phyloP scores from a whole-genome alignment of 2,329 filamentous ascomycete species.

The Aspergillus cejpii region DNA sequence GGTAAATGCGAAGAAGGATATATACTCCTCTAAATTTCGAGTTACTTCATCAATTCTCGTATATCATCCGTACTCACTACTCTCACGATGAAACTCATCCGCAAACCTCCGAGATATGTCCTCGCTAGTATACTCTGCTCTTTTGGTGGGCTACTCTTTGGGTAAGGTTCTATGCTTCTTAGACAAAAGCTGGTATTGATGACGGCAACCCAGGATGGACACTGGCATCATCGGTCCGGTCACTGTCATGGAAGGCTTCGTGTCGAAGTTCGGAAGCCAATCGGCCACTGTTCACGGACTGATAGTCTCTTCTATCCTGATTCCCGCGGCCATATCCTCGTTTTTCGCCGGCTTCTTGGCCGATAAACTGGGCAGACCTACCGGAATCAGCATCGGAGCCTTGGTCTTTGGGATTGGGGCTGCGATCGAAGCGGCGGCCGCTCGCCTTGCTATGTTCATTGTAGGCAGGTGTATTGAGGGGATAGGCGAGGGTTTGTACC shows the following conservation, averaged over 20 bases:
- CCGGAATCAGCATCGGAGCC: conserved; percentile 46
- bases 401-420: conserved; percentile 51
- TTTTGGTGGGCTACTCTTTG: conserved; percentile 16
- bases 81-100: conserved; percentile 5
- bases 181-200: background rate
- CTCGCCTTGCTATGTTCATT: conserved; percentile 48
- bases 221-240: conserved; percentile 55
- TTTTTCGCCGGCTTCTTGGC: conserved; percentile 53
- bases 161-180: conserved; percentile 6
- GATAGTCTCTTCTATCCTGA: conserved; percentile 53
- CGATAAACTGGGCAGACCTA: conserved; percentile 47
- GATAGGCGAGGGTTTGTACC: conserved; percentile 53
- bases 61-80: too few species aligned
- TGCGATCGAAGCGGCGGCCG: conserved; percentile 46
- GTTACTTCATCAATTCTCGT: too few species aligned
- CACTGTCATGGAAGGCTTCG: conserved; percentile 52
- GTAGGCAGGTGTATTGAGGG: conserved; percentile 52
- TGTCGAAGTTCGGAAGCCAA: conserved; percentile 45
- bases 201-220: conserved; percentile 27
- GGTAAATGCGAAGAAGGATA: background rate
- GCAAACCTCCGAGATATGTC: conserved; percentile 16
- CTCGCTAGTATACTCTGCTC: conserved; percentile 17
- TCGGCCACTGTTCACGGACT: conserved; percentile 51
- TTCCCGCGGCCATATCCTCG: conserved; percentile 53
- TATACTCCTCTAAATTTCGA: background rate